A percentile compares a stretch with the other conserved stretches of the same genome.
Evolutionary conservation across 2,329 filamentous ascomycete genomes (phyloP).

Genomic region (Hymenoscyphus infarciens): DNA sequence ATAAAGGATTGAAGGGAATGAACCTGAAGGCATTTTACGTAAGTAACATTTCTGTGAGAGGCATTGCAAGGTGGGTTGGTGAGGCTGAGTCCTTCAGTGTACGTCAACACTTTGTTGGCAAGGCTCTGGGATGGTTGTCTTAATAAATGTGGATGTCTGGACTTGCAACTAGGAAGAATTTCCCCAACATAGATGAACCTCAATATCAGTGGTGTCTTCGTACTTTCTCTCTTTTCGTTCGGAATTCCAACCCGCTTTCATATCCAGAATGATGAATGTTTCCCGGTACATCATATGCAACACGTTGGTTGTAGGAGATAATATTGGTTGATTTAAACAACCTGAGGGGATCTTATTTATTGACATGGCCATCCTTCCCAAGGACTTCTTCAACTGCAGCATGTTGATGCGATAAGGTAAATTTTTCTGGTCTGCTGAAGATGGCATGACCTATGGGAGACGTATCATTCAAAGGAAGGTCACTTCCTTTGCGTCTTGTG

Average conservation of each 20-base stretch:
- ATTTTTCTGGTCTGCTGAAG: neutral
- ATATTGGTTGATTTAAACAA: neutral
- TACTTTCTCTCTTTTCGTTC: neutral
- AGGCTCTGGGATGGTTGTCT: neutral
- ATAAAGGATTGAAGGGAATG: neutral
- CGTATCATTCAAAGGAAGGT: neutral
- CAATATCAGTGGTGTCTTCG: too few species aligned
- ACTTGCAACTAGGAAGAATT: neutral
- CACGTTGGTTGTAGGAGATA: neutral
- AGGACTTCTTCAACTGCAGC: neutral
- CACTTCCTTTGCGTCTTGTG: neutral
- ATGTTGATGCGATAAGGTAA: neutral
- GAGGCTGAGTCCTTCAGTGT: neutral
- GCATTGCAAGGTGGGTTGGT: neutral
- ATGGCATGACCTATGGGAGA: neutral
- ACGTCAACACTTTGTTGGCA: neutral
- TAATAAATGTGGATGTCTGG: neutral
- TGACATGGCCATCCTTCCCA: neutral
- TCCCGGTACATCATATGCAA: neutral
- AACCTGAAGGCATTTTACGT: neutral
- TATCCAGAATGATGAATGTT: neutral
- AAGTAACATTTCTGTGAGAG: neutral
- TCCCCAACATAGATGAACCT: too few species aligned
- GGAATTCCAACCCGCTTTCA: neutral
- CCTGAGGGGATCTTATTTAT: neutral